A percentile compares a stretch with the other conserved stretches of the same genome.
Evolutionary conservation across 305 asterid species (phyloP).

Genomic region (Rubia balearica): DNA sequence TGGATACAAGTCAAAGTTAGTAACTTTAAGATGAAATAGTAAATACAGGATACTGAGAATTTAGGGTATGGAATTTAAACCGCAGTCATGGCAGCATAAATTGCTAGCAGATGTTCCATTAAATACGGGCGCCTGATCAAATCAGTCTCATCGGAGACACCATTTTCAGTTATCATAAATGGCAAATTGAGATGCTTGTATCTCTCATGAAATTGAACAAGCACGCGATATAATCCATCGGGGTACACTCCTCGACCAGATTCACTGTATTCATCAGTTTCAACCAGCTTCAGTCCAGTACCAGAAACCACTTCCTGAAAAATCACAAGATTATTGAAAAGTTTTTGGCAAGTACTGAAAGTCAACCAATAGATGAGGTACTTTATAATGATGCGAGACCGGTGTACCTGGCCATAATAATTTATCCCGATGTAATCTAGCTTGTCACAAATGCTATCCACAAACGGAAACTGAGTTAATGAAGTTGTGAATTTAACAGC

Average conservation of each 20-base stretch:
- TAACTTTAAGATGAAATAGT: neutral
- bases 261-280: conserved; percentile 87
- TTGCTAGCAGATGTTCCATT: conserved; percentile 81
- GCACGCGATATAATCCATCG: conserved; percentile 75
- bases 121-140: conserved; percentile 78
- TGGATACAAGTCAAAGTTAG: conserved; percentile 8
- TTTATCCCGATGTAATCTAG: conserved; percentile 92
- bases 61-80: conserved; percentile 28
- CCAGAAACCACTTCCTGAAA: conserved; percentile 80
- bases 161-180: conserved; percentile 72
- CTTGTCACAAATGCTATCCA: conserved; percentile 69
- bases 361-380: neutral
- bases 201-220: conserved; percentile 73
- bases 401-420: conserved; percentile 87
- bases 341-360: conserved; percentile 3
- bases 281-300: conserved; percentile 73
- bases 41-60: neutral
- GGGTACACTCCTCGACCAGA: conserved; percentile 97
- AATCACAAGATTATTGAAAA: conserved; percentile 16
- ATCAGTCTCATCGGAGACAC: conserved; percentile 81
- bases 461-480: conserved; percentile 50
- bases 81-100: conserved; percentile 74
- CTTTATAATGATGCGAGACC: neutral
- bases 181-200: conserved; percentile 73
- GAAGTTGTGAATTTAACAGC: conserved; percentile 70